Conservation (phyloP, 805 yeast genomes). For the Sungouiozyma intestinalis region DNA sequence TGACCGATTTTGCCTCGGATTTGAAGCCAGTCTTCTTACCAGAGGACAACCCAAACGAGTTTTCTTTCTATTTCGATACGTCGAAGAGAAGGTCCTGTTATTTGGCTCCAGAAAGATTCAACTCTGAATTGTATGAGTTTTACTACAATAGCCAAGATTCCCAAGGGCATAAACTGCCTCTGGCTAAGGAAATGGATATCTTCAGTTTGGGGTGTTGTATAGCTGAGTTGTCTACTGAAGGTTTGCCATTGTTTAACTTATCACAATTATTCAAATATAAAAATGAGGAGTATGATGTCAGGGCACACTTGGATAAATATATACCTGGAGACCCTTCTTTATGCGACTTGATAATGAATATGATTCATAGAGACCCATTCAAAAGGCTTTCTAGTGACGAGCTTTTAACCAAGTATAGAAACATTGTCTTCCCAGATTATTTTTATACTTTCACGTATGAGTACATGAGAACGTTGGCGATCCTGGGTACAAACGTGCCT, state of each 20-base stretch:
- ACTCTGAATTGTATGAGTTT: constrained; percentile 13
- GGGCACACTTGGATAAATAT: constrained; percentile 24
- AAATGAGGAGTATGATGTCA: constrained; percentile 53
- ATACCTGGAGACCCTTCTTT: constrained; percentile 38
- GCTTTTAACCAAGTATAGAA: constrained; percentile 42
- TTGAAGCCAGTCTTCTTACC: constrained; percentile 81
- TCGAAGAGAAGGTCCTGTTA: constrained; percentile 81
- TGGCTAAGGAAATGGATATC: constrained; percentile 66
- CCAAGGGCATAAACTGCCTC: constrained; percentile 11
- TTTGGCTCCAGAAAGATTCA: constrained; percentile 88
- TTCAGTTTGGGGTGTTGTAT: constrained; percentile 80
- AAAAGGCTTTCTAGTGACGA: constrained; percentile 47
- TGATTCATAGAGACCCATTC: constrained; percentile 56
- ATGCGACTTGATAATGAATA: constrained; percentile 44
- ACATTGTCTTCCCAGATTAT: constrained; percentile 48
- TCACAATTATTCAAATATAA: constrained; percentile 81
- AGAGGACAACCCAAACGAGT: constrained; percentile 87
- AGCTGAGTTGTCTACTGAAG: constrained; percentile 81
- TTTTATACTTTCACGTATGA: constrained; percentile 63
- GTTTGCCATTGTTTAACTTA: constrained; percentile 74
- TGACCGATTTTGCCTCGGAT: constrained; percentile 68
- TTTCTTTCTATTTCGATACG: constrained; percentile 85
- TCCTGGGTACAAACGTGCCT: constrained; percentile 16
- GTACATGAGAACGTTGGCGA: constrained; percentile 41
- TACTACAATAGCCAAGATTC: constrained; percentile 6